Evolutionary conservation across 2,329 filamentous ascomycete genomes (phyloP), one percentile per base, ranked within the genome.

Genomic region (Trichoderma sp.): DNA sequence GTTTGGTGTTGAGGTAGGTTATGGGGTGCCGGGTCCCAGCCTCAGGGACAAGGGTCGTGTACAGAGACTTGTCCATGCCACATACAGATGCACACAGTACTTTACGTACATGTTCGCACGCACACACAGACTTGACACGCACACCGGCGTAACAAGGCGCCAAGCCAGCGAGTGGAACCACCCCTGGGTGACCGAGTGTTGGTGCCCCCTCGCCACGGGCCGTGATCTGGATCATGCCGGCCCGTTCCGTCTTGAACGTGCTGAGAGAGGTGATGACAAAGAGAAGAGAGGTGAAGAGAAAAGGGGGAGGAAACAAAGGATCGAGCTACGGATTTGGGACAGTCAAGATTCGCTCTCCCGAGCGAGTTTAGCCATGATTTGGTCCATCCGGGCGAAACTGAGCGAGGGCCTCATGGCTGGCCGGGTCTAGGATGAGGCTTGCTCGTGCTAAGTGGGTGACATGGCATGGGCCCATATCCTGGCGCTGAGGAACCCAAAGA

Each of bases 81-180:
- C 68, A 63, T 27, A 50, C 56, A 71, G 21, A 53, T n/a, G 27
- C 56, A 63, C 68, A 62, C 68, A 59, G 35, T 69, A 35, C 66
- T 56, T 35, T 31, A 16, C 31, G 18, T 29, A 33, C 56, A 63
- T 41, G n/a, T 56, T 24, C 35, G 35, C 29, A 50, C 68, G 14
- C 68, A 63, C 27, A 63, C 24, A 62, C 60, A 63, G 18, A 67
- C 71, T 63, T 63, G 60, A 21, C 45, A 65, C 41, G 59, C 45
- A 56, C 31, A 71, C 60, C 18, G 68, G 67, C 59, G 33, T 63
- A 67, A 75, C 71, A 12, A 75, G 38, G 29, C 67, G 50, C 75
- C 69, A 76, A 74, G 71, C 75, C 71, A 76, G 71, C 24, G n/a
- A 65, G 75, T 76, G 75, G 75, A 67, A 74, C 75, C 67, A 63